Evolutionary conservation across 176 grass and related monocot genomes (phyloP).

Genomic region (Hordeum marinum): DNA sequence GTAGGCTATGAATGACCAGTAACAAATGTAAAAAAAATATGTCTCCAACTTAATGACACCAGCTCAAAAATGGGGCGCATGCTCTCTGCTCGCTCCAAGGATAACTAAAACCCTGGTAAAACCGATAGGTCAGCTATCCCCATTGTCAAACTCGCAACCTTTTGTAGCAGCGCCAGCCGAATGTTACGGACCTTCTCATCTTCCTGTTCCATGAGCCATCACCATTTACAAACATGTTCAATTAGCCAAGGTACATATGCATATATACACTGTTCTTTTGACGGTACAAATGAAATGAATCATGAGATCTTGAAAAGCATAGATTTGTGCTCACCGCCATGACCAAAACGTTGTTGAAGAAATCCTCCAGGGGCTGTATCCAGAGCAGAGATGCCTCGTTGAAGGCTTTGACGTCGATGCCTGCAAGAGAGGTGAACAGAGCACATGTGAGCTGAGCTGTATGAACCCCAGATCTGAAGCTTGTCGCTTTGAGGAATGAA

Average conservation of each 20-base stretch:
- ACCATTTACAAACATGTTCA: neutral
- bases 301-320: neutral
- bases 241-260: neutral
- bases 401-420: slow-evolving; percentile 61
- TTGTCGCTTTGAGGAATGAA: neutral
- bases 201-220: slow-evolving; percentile 45
- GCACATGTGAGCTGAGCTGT: neutral
- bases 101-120: slow-evolving; percentile 59
- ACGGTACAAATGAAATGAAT: neutral
- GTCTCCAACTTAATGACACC: no score
- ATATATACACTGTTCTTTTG: no score
- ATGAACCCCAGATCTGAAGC: neutral
- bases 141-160: slow-evolving; percentile 40
- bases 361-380: slow-evolving; percentile 86
- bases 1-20: no score
- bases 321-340: slow-evolving; percentile 70
- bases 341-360: slow-evolving; percentile 84
- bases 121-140: slow-evolving; percentile 82
- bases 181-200: slow-evolving; percentile 78
- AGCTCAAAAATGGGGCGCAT: no score
- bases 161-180: slow-evolving; percentile 64
- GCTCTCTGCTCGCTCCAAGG: no score
- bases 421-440: slow-evolving; percentile 30
- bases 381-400: slow-evolving; percentile 55
- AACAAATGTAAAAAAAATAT: no score